phyloP scores from a whole-genome alignment of 495 filamentous ascomycete genomes.

The Annulohypoxylon maeteangense region DNA sequence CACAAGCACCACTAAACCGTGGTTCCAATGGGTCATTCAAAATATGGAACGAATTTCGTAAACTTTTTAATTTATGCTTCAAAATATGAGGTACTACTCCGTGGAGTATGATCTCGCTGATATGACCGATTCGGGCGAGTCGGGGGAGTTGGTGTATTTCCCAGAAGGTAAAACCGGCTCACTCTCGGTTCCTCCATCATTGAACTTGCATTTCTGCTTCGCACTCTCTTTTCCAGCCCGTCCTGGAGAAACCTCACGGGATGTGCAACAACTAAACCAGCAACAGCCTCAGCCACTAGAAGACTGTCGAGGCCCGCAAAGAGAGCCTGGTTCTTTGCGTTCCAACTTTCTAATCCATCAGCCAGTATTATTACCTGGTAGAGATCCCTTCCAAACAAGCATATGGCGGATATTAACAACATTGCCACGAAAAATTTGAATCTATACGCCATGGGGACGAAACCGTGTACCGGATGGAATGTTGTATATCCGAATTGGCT shows the following conservation, averaged over 20 bases:
- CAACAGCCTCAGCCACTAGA: slow-evolving; percentile 36
- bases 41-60: background rate
- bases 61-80: slow-evolving; percentile 11
- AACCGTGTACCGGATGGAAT: slow-evolving; percentile 39
- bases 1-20: background rate
- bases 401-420: slow-evolving; percentile 31
- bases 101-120: slow-evolving; percentile 10
- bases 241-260: slow-evolving; percentile 33
- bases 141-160: background rate
- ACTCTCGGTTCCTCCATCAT: slow-evolving; percentile 14
- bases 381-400: slow-evolving; percentile 29
- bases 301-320: slow-evolving; percentile 36
- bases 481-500: slow-evolving; percentile 38
- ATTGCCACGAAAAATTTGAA: slow-evolving; percentile 42
- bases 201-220: slow-evolving; percentile 8
- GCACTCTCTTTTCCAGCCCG: slow-evolving; percentile 30
- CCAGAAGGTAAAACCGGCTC: slow-evolving; percentile 11
- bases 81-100: slow-evolving; percentile 21
- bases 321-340: slow-evolving; percentile 37
- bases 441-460: slow-evolving; percentile 33
- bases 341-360: slow-evolving; percentile 47
- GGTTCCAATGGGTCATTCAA: background rate
- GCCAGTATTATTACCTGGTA: slow-evolving; percentile 31
- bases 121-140: background rate
- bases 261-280: slow-evolving; percentile 35